Percentiles rank a stretch among this genome's conserved stretches.
Conservation (phyloP, 2,329 filamentous ascomycete genomes). For the Aspergillus spinulosporus region DNA sequence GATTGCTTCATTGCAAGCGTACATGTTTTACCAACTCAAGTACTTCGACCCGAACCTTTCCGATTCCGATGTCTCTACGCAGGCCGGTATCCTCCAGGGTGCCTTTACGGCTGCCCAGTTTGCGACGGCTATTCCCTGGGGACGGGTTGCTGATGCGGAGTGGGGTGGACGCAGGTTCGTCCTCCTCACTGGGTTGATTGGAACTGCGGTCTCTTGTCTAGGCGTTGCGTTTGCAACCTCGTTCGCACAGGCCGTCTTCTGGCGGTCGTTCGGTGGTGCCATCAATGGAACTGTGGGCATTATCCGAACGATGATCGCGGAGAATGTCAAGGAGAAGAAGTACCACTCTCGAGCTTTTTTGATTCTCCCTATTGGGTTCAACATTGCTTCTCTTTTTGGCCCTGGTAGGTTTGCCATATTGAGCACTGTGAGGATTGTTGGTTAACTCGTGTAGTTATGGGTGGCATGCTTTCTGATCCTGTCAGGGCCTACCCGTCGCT, state of each 20-base stretch:
- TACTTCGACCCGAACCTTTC: slow-evolving; percentile 64
- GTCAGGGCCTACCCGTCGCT: slow-evolving; percentile 61
- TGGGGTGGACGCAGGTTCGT: slow-evolving; percentile 72
- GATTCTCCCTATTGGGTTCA: slow-evolving; percentile 66
- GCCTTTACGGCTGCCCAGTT: slow-evolving; percentile 80
- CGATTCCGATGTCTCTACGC: slow-evolving; percentile 66
- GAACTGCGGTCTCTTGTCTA: slow-evolving; percentile 64
- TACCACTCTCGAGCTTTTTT: slow-evolving; percentile 58
- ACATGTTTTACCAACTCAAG: slow-evolving; percentile 82
- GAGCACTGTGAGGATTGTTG: slow-evolving; percentile 37
- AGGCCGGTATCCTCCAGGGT: slow-evolving; percentile 73
- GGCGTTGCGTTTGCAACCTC: slow-evolving; percentile 68
- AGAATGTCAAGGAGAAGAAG: slow-evolving; percentile 70
- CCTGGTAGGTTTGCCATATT: slow-evolving; percentile 34
- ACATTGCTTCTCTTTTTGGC: slow-evolving; percentile 59
- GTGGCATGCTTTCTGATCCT: slow-evolving; percentile 68
- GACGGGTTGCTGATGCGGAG: slow-evolving; percentile 64
- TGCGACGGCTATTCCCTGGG: slow-evolving; percentile 78
- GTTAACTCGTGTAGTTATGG: slow-evolving; percentile 49
- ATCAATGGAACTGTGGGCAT: slow-evolving; percentile 73
- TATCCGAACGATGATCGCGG: slow-evolving; percentile 70
- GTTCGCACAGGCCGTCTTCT: slow-evolving; percentile 65
- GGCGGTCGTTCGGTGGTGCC: slow-evolving; percentile 65
- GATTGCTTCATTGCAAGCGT: slow-evolving; percentile 53
- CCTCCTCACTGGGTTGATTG: slow-evolving; percentile 71